Evolutionary conservation across 441 rosid genomes (phyloP).

Genomic region (Biscutella laevigata): DNA sequence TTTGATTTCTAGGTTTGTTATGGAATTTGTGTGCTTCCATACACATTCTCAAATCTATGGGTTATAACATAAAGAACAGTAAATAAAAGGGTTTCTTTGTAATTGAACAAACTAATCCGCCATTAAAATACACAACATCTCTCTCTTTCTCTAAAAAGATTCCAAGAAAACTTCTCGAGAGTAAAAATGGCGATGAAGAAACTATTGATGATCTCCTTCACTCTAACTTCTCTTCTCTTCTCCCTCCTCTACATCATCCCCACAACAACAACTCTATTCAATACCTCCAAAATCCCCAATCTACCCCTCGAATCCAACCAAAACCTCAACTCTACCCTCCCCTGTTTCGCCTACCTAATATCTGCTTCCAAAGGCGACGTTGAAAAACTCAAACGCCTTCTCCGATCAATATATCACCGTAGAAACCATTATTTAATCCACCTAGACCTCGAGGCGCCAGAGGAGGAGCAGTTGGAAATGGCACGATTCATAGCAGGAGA

Average conservation of each 20-base stretch:
- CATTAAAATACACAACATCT: constrained; percentile 11
- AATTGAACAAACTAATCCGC: constrained; percentile 4
- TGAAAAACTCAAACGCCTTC: constrained; percentile 39
- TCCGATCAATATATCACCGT: constrained; percentile 51
- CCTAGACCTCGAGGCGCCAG: constrained; percentile 44
- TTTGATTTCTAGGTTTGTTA: not conserved
- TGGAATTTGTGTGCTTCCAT: not conserved
- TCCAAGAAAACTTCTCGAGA: constrained; percentile 21
- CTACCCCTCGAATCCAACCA: constrained; percentile 33
- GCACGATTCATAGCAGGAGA: constrained; percentile 39
- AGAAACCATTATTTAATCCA: constrained; percentile 55
- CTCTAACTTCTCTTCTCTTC: constrained; percentile 42
- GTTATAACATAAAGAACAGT: not conserved
- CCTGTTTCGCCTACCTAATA: constrained; percentile 53
- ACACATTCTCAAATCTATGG: not conserved
- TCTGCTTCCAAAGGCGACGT: constrained; percentile 57
- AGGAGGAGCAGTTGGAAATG: constrained; percentile 40
- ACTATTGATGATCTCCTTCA: constrained; percentile 45
- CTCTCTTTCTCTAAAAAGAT: constrained; percentile 4
- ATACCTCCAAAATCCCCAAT: constrained; percentile 26
- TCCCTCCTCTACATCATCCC: constrained; percentile 43
- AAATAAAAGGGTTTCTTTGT: not conserved
- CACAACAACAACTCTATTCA: constrained; percentile 29
- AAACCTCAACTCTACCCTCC: constrained; percentile 17
- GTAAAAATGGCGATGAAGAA: constrained; percentile 43